Conservation (phyloP, 2,329 filamentous ascomycete genomes). For the Cladorrhinum sp. region DNA sequence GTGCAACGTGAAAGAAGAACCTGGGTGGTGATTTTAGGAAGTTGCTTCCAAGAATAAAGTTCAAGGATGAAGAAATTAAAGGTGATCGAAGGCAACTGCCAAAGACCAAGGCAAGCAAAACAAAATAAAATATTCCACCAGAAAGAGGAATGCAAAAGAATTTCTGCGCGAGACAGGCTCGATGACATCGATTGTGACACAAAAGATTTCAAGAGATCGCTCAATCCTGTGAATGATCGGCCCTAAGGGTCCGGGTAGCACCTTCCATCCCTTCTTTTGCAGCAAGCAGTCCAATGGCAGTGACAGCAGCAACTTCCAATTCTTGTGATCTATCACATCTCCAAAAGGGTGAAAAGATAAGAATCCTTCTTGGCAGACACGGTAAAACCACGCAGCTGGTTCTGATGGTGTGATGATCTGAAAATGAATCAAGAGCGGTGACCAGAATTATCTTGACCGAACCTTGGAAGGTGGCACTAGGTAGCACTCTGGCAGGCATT, state of each 20-base stretch:
- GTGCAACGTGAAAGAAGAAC: not conserved
- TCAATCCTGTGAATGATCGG: not conserved
- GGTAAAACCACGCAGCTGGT: not conserved
- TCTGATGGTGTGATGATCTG: not conserved
- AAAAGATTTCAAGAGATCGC: not conserved
- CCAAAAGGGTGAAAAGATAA: not conserved
- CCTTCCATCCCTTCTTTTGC: not conserved
- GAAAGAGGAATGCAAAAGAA: not conserved
- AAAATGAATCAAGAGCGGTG: not conserved
- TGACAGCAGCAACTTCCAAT: no score
- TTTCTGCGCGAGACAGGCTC: not conserved
- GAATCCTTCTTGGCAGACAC: not conserved
- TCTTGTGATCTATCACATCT: not conserved
- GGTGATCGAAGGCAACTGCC: not conserved
- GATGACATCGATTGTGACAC: constrained; percentile 9
- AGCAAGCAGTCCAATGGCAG: no score
- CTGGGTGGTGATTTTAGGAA: not conserved
- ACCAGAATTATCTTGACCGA: not conserved
- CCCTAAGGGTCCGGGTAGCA: not conserved
- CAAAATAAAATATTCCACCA: not conserved
- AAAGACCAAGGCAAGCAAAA: not conserved
- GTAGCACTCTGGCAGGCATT: not conserved
- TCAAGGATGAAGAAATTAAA: not conserved
- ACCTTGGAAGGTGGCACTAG: not conserved
- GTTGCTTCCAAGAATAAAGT: not conserved